These are phyloP conservation scores for Heliamphora exappendiculata DNA, from an alignment of 148 eudicot species.

Conservation along the genomic window DNA sequence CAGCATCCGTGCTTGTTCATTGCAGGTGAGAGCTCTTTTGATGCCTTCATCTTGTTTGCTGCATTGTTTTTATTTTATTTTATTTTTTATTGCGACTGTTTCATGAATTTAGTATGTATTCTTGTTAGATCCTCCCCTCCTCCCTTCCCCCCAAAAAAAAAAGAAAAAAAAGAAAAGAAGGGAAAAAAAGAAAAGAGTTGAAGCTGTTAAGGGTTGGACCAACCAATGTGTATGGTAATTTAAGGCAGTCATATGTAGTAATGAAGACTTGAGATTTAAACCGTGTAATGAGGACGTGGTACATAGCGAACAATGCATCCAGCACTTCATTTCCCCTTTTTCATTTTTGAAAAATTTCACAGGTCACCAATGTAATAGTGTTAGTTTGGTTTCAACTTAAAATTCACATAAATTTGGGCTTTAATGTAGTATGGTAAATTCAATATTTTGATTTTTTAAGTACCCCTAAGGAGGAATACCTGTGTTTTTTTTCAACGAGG, in stretches of 20 bases:
- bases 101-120: background rate
- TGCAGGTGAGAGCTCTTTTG: conserved; percentile 59
- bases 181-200: background rate
- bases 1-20: conserved; percentile 97
- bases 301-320: background rate
- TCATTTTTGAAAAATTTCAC: background rate
- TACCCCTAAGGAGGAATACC: background rate
- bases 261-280: background rate
- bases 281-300: background rate
- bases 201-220: background rate
- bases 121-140: background rate
- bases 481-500: background rate
- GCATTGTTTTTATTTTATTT: background rate
- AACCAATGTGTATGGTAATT: background rate
- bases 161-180: no score
- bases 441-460: background rate
- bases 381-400: background rate
- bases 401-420: background rate
- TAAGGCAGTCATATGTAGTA: background rate
- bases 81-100: background rate
- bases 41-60: background rate
- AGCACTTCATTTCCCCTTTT: background rate
- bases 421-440: background rate
- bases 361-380: background rate
- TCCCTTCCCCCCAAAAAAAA: no score